phyloP scores from a whole-genome alignment of 306 rosid genomes.

The Macrotyloma uniflorum region DNA sequence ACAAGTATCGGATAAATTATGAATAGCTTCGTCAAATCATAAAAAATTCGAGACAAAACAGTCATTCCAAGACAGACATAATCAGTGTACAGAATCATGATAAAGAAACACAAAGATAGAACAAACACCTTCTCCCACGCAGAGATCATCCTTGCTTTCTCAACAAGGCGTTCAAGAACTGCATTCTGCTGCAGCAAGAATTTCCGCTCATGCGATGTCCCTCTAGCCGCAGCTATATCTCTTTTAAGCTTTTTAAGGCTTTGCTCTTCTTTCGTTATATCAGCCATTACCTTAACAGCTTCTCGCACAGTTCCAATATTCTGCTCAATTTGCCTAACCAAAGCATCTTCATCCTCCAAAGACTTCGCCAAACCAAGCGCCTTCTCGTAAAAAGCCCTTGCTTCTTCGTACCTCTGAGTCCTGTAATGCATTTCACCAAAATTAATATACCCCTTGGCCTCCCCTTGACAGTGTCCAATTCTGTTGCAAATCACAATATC shows the following conservation, averaged over 20 bases:
- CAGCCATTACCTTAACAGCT: constrained; percentile 62
- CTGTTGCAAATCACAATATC: constrained; percentile 75
- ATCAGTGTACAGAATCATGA: constrained; percentile 12
- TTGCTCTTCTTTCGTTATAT: constrained; percentile 69
- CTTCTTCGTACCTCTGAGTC: constrained; percentile 77
- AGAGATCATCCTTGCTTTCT: constrained; percentile 60
- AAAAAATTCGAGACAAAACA: neutral
- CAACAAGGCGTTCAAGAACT: constrained; percentile 66
- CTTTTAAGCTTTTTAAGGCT: constrained; percentile 74
- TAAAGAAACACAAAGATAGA: constrained; percentile 13
- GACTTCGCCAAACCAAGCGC: constrained; percentile 65
- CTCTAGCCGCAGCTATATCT: constrained; percentile 58
- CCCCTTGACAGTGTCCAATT: constrained; percentile 84
- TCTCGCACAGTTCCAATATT: constrained; percentile 61
- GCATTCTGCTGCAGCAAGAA: constrained; percentile 54
- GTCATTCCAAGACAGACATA: neutral
- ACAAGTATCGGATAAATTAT: neutral
- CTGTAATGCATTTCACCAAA: constrained; percentile 77
- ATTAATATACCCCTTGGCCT: constrained; percentile 88
- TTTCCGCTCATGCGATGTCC: constrained; percentile 68
- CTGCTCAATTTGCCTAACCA: constrained; percentile 60
- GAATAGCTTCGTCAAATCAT: constrained; percentile 11
- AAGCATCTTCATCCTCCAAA: constrained; percentile 84
- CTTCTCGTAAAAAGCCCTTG: constrained; percentile 58
- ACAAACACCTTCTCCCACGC: constrained; percentile 75